Percentiles rank a stretch among this genome's conserved stretches.
Conservation (phyloP, 441 rosid species). For the Mallotus japonicus region DNA sequence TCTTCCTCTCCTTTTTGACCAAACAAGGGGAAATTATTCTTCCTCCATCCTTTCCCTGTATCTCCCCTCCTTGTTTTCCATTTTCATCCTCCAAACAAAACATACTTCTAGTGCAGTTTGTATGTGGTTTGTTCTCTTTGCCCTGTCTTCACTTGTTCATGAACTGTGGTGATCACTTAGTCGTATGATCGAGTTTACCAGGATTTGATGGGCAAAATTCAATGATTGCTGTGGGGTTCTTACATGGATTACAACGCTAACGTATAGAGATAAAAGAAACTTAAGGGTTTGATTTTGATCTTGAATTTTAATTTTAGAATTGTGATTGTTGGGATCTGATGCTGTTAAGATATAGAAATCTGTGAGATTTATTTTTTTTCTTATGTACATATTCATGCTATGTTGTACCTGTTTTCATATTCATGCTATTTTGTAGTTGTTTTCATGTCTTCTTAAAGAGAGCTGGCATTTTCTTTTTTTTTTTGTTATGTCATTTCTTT, state of each 20-base stretch:
- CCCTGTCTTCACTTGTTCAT: too few relatives aligned
- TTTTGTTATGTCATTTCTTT: constrained; percentile 1
- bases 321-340: background rate
- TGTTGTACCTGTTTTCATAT: background rate
- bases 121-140: too few relatives aligned
- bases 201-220: background rate
- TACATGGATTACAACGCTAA: background rate
- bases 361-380: background rate
- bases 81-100: too few relatives aligned
- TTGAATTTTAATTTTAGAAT: background rate
- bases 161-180: too few relatives aligned
- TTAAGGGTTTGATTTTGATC: background rate
- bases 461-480: background rate
- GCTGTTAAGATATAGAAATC: constrained; percentile 1
- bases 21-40: too few relatives aligned
- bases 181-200: too few relatives aligned
- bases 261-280: background rate
- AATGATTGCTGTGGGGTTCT: background rate
- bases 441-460: too few relatives aligned
- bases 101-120: too few relatives aligned
- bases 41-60: too few relatives aligned
- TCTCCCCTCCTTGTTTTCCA: too few relatives aligned
- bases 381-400: background rate
- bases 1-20: too few relatives aligned
- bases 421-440: background rate